phyloP scores from a whole-genome alignment of 1,284 basidiomycete species.

The Polyporus tsugae region DNA sequence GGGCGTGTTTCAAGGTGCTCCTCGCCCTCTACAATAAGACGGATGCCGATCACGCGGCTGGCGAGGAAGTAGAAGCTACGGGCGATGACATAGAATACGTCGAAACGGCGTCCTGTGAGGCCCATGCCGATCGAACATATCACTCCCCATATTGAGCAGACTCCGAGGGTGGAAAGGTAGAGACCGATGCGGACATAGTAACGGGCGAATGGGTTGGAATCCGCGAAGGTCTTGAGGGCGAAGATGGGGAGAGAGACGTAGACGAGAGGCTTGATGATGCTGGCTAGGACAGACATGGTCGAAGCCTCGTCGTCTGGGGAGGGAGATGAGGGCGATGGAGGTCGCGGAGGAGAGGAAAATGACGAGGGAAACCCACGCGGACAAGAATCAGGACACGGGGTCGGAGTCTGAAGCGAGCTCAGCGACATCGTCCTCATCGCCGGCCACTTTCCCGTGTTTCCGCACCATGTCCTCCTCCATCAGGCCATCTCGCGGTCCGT shows the following conservation, averaged over 20 bases:
- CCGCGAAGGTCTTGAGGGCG: constrained; percentile 64
- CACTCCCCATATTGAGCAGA: constrained; percentile 82
- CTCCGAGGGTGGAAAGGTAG: constrained; percentile 80
- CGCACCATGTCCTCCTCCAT: constrained; percentile 28
- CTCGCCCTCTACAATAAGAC: constrained; percentile 85
- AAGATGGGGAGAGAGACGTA: constrained; percentile 77
- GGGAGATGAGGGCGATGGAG: constrained; percentile 9
- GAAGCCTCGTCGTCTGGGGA: constrained; percentile 23
- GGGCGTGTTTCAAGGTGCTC: constrained; percentile 78
- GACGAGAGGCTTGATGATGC: constrained; percentile 71
- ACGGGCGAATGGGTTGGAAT: constrained; percentile 60
- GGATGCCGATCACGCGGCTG: constrained; percentile 72
- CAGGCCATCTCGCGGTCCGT: constrained; percentile 27
- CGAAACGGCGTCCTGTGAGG: constrained; percentile 76
- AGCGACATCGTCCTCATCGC: constrained; percentile 12
- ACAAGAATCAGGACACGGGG: constrained; percentile 28
- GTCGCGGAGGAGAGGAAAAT: constrained; percentile 20
- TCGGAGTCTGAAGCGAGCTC: constrained; percentile 26
- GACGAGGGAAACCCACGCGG: constrained; percentile 32
- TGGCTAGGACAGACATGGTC: constrained; percentile 65
- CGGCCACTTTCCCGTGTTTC: constrained; percentile 14
- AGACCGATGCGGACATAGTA: constrained; percentile 81
- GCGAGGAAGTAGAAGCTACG: constrained; percentile 84
- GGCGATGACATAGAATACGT: constrained; percentile 90
- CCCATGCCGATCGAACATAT: constrained; percentile 77